A percentile compares a stretch with the other conserved stretches of the same genome.
phyloP scores from a whole-genome alignment of 768 basidiomycete genomes.

The Leccinum imitatum region DNA sequence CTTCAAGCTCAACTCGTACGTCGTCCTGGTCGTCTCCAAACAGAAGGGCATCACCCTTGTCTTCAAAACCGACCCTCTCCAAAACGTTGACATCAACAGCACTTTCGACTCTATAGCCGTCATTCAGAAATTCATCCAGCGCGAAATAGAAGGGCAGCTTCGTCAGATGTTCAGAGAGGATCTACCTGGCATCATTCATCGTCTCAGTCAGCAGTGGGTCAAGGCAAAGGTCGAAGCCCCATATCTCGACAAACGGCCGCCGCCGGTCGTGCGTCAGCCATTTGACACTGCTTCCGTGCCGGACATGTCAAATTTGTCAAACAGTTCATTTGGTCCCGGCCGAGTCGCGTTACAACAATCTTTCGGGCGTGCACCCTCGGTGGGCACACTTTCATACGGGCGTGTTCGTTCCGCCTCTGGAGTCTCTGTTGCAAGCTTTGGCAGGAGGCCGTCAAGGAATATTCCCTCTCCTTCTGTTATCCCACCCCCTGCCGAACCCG shows the following conservation, averaged over 20 bases:
- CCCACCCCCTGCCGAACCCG: constrained; percentile 25
- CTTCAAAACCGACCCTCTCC: constrained; percentile 98
- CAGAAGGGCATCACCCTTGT: constrained; percentile 98
- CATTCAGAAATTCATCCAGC: constrained; percentile 96
- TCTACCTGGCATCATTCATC: constrained; percentile 93
- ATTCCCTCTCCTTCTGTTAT: constrained; percentile 20
- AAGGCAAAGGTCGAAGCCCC: constrained; percentile 93
- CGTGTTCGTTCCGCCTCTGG: constrained; percentile 44
- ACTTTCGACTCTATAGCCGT: constrained; percentile 98
- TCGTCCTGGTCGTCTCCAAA: constrained; percentile 95
- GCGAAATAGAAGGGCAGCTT: constrained; percentile 94
- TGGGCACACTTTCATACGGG: constrained; percentile 15
- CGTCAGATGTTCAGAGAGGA: constrained; percentile 99
- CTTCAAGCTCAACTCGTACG: constrained; percentile 91
- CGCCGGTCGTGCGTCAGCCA: constrained; percentile 31
- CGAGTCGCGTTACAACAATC: constrained; percentile 23
- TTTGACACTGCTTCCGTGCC: constrained; percentile 45
- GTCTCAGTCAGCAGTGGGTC: constrained; percentile 94
- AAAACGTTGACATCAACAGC: constrained; percentile 96
- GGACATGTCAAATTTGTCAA: constrained; percentile 32
- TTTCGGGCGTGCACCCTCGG: constrained; percentile 25
- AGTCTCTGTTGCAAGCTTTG: constrained; percentile 37
- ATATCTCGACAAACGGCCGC: constrained; percentile 61
- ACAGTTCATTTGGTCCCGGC: constrained; percentile 14
- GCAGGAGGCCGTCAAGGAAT: constrained; percentile 26